Evolutionary conservation across 1,284 basidiomycete genomes (phyloP), one percentile per base, ranked within the genome.

Genomic region (Trametes sp.): DNA sequence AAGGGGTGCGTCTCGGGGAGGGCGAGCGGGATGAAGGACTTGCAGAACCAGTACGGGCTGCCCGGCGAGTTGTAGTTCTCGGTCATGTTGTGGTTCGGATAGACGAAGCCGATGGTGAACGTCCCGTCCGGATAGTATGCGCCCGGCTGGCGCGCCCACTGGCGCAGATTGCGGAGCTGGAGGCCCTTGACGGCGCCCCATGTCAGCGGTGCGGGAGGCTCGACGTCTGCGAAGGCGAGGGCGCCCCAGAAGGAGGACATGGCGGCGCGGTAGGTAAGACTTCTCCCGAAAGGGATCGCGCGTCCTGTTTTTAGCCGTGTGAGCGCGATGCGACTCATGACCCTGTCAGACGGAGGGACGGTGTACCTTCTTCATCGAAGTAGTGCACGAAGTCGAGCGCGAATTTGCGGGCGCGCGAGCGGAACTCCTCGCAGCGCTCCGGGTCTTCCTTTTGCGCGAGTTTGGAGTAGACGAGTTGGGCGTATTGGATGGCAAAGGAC

Each of bases 1-100:
- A 92, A 92, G 0, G 88, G 88, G 70, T 92, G 89, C 0, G 80
- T 77, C 19, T 83, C 79, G 0, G 87, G 82, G 1, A 91, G 80
- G 2, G 87, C 80, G n/a, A 93, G 83, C 5, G 87, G 77, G 44
- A 89, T 80, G 75, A 93, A 93, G 1, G 89, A 87, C 70, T 93
- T 92, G 80, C 88, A 92, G 71, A 87, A 89, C 91, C 91, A 93
- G 75, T 93, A 94, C 1, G 89, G 88, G n/a, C 89, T 91, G 55
- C 89, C 89, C 1, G 90, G 88, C 0, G 89, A 90, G 73, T 92
- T 92, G 77, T 93, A 92, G 76, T 90, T 92, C 73, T 92, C 86
- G 16, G 87, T 89, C 80, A 92, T 86, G 72, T 88, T 89, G 74
- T 86, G 86, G 70, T 92, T 92, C 24, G 89, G 89, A 71, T 90